Conservation (phyloP, 768 basidiomycete genomes). For the Exidia glandulosa region DNA sequence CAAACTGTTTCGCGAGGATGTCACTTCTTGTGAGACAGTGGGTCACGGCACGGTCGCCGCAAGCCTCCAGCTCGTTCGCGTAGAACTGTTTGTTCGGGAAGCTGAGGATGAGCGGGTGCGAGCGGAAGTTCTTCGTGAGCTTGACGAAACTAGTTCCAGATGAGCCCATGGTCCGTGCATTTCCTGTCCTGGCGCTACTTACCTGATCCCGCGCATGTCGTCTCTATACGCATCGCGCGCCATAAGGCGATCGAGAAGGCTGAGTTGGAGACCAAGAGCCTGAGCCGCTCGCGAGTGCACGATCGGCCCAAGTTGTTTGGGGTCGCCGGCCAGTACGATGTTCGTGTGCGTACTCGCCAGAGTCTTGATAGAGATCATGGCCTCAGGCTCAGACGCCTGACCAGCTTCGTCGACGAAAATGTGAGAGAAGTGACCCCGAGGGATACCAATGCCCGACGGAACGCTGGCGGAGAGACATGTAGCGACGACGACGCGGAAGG, state of each 20-base stretch:
- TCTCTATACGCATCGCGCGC: slow-evolving; percentile 27
- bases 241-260: slow-evolving; percentile 55
- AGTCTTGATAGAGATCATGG: slow-evolving; percentile 49
- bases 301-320: slow-evolving; percentile 61
- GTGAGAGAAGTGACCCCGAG: slow-evolving; percentile 51
- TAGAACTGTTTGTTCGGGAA: slow-evolving; percentile 58
- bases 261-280: slow-evolving; percentile 43
- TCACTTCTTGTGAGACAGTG: slow-evolving; percentile 30
- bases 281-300: slow-evolving; percentile 47
- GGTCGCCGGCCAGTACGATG: slow-evolving; percentile 56
- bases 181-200: neutral
- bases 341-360: slow-evolving; percentile 43
- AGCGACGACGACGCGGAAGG: slow-evolving; percentile 44
- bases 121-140: slow-evolving; percentile 54
- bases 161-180: neutral
- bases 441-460: slow-evolving; percentile 42
- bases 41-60: slow-evolving; percentile 25
- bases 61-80: slow-evolving; percentile 36
- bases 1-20: slow-evolving; percentile 33
- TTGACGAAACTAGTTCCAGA: slow-evolving; percentile 39
- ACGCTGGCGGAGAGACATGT: slow-evolving; percentile 57
- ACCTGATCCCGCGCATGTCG: neutral
- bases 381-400: slow-evolving; percentile 61
- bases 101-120: slow-evolving; percentile 45
- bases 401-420: slow-evolving; percentile 67